Evolutionary conservation across 306 rosid species (phyloP).

Genomic region (Sophora flavescens): DNA sequence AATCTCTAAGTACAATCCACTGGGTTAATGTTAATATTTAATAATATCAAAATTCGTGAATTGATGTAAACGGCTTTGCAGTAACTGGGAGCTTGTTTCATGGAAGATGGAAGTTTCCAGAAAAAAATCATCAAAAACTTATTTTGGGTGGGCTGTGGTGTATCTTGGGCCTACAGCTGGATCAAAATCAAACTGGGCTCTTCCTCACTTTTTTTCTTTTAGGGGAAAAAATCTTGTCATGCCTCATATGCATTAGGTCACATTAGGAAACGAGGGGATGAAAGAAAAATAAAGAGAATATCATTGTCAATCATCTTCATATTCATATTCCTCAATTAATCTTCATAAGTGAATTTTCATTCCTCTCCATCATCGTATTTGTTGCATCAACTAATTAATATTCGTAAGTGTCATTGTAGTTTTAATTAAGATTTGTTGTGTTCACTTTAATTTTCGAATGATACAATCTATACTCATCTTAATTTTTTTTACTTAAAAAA

Average conservation of each 20-base stretch:
- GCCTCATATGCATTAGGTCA: neutral
- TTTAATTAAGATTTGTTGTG: too few relatives aligned
- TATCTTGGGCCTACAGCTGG: neutral
- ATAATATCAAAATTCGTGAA: neutral
- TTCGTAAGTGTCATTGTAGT: neutral
- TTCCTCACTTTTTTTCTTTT: neutral
- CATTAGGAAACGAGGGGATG: neutral
- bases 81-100: too few relatives aligned
- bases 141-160: neutral
- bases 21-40: slow-evolving; percentile 22
- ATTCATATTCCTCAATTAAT: too few relatives aligned
- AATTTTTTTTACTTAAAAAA: too few relatives aligned
- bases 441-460: too few relatives aligned
- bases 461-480: too few relatives aligned
- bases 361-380: neutral
- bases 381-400: neutral
- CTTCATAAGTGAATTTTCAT: neutral
- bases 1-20: neutral
- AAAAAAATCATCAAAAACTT: neutral
- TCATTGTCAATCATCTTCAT: too few relatives aligned
- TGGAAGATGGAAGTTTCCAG: too few relatives aligned
- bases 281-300: too few relatives aligned
- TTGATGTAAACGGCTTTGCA: neutral
- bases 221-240: too few relatives aligned
- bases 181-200: neutral